Evolutionary conservation across 2,329 filamentous ascomycete genomes (phyloP), one percentile per base, ranked within the genome.

Genomic region (Xylaria polymorpha): DNA sequence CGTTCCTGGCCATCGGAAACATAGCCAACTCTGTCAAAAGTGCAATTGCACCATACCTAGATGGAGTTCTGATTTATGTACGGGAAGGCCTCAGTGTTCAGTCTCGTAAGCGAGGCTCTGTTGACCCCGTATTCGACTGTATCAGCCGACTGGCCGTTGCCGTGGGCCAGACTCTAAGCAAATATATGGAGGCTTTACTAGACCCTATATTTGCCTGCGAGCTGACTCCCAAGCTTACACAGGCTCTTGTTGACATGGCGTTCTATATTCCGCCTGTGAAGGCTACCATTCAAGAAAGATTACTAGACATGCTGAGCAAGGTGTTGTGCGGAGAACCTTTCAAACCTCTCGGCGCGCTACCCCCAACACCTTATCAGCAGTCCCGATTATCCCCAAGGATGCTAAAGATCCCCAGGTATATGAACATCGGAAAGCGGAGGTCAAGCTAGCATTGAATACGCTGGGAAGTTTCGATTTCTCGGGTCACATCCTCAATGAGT

Each of bases 171-270:
- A 96, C 95, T 0, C 85, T 99, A 62, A 98, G 94, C 86, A 99
- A 98, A 81, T 98, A 98, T 79, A 98, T 99, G 90, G 94, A 98
- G 78, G 93, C 94, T 14, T 84, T 99, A 35, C 87, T 99, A 10
- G 95, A 98, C 74, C 94, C 97, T 12, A 98, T 99, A 68, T 99
- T 99, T 80, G 94, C 94, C 18, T 99, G 96, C 78, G 96, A 97
- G 58, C 85, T 99, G 61, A 98, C 94, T 44, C 92, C 95, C 66
- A 96, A 97, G 73, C 87, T 99, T 29, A 98, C 95, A 0, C 94
- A 98, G 79, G 97, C 97, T 2, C 85, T 99, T 63, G 94, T 98
- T 25, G 97, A 99, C 77, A 98, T 99, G 93, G 96, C 96, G 35
- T 97, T 98, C 78, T 98, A 99, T 78, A 98, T 99, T 56, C 96